Conservation (phyloP, 805 yeast genomes). For the Dipodascus albidus region DNA sequence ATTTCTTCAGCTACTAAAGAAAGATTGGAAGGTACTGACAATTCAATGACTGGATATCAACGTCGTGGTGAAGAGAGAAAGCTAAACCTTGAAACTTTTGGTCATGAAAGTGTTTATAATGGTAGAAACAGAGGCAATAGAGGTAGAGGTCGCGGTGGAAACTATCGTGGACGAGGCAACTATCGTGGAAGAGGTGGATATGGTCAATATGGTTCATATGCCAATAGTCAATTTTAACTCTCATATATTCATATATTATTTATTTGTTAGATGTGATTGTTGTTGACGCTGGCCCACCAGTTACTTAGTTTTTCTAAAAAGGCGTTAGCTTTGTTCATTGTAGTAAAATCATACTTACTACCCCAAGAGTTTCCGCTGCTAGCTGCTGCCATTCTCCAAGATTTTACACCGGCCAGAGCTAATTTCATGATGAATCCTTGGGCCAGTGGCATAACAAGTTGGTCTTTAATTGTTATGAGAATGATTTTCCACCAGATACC, state of each 20-base stretch:
- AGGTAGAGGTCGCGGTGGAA: slow-evolving; percentile 33
- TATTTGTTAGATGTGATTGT: neutral
- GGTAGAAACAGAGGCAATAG: slow-evolving; percentile 46
- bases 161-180: slow-evolving; percentile 26
- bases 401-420: neutral
- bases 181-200: slow-evolving; percentile 23
- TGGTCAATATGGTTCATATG: neutral
- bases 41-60: slow-evolving; percentile 24
- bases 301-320: slow-evolving; percentile 4
- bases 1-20: slow-evolving; percentile 51
- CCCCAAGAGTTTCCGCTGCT: neutral
- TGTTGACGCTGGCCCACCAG: slow-evolving; percentile 10
- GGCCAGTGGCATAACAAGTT: slow-evolving; percentile 22
- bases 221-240: neutral
- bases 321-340: neutral
- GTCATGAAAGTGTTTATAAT: slow-evolving; percentile 46
- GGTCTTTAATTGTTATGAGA: slow-evolving; percentile 23
- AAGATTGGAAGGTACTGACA: slow-evolving; percentile 25
- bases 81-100: slow-evolving; percentile 75
- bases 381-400: slow-evolving; percentile 1
- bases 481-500: slow-evolving; percentile 18
- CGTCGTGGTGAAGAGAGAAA: slow-evolving; percentile 64
- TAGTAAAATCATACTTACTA: neutral
- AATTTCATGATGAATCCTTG: slow-evolving; percentile 28
- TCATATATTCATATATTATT: neutral